Conservation (phyloP, 2,329 filamentous ascomycete species). For the Botrytis fragariae region DNA sequence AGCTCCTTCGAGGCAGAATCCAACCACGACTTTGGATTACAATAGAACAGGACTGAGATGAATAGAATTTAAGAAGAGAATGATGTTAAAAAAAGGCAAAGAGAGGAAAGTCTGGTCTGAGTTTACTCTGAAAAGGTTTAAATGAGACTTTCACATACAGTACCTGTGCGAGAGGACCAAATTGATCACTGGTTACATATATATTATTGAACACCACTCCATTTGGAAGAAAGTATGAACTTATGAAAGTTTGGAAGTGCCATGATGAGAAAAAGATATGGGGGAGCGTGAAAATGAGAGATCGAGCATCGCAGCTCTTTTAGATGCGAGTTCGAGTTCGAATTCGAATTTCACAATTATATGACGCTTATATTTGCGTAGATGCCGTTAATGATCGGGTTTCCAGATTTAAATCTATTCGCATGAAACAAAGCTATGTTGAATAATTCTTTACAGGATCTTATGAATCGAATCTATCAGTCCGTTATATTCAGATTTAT, state of each 20-base stretch:
- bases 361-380: not conserved
- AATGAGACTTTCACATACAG: conserved; percentile 42
- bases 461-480: not conserved
- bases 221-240: conserved; percentile 38
- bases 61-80: conserved; percentile 11
- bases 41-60: conserved; percentile 33
- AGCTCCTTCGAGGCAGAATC: conserved; percentile 41
- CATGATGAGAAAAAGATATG: conserved; percentile 24
- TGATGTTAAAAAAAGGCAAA: conserved; percentile 8
- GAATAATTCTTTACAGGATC: not conserved
- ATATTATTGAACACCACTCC: conserved; percentile 40
- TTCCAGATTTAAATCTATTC: not conserved
- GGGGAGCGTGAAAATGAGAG: not conserved
- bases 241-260: conserved; percentile 21
- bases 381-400: not conserved
- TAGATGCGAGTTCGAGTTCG: not conserved
- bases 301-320: not conserved
- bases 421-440: not conserved
- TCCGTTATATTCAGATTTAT: not conserved
- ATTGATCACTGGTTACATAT: conserved; percentile 38
- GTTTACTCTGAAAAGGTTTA: conserved; percentile 40
- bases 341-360: not conserved
- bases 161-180: conserved; percentile 38
- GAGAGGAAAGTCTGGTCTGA: conserved; percentile 42
- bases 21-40: conserved; percentile 44